These are phyloP conservation scores for Dactylellina drechsleri DNA, from an alignment of 2,329 filamentous ascomycete genomes.

Conservation along the genomic window DNA sequence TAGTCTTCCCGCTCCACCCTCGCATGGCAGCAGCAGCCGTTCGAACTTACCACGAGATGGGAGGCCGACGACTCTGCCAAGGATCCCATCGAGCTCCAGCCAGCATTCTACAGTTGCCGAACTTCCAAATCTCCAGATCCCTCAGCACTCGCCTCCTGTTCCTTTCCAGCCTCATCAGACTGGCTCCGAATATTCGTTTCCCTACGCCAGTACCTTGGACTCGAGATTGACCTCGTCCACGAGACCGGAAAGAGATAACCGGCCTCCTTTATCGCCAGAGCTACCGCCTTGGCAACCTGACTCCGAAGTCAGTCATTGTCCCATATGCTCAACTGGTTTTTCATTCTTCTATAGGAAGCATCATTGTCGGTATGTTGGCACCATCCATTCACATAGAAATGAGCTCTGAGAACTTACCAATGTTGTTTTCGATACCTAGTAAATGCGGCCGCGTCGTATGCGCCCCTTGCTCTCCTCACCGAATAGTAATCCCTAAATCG, in stretches of 20 bases:
- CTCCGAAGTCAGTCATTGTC: constrained; percentile 56
- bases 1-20: not conserved
- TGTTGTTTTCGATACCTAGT: constrained; percentile 2
- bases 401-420: too few species aligned
- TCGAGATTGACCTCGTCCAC: constrained; percentile 11
- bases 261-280: constrained; percentile 37
- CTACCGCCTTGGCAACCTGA: constrained; percentile 59
- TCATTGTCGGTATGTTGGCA: constrained; percentile 57
- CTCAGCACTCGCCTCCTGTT: constrained; percentile 37
- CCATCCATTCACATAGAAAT: too few species aligned
- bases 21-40: not conserved
- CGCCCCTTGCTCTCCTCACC: constrained; percentile 58
- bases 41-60: not conserved
- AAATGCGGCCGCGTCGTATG: constrained; percentile 59
- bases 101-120: constrained; percentile 25
- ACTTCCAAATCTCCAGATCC: constrained; percentile 37
- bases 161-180: constrained; percentile 47
- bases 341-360: constrained; percentile 59
- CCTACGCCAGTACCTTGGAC: constrained; percentile 30
- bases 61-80: constrained; percentile 25
- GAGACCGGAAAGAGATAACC: constrained; percentile 13
- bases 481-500: constrained; percentile 58
- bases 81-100: constrained; percentile 34
- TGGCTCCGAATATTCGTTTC: constrained; percentile 31
- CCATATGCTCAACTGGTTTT: constrained; percentile 57